Percentiles rank a stretch among this genome's conserved stretches.
These are phyloP conservation scores for Mucor plumbeus DNA, from an alignment of 371 early-diverging fungal genomes.

Conservation along the genomic window DNA sequence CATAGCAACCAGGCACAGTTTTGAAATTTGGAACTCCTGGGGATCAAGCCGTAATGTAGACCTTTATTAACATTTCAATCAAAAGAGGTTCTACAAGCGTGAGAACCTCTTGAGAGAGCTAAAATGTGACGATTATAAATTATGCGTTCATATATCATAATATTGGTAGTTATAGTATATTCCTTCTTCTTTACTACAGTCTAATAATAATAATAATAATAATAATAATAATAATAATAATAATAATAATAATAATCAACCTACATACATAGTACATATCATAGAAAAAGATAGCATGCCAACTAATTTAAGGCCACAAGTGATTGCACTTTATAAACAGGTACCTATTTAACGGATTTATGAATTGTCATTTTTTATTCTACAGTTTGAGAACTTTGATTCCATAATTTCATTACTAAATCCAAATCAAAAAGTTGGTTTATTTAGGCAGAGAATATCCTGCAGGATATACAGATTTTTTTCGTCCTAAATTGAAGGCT, in stretches of 20 bases:
- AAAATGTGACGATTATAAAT: constrained; percentile 10
- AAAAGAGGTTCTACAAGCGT: background rate
- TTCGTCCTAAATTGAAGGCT: constrained; percentile 61
- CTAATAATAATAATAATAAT: background rate
- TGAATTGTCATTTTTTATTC: background rate
- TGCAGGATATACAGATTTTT: constrained; percentile 58
- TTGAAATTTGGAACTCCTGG: background rate
- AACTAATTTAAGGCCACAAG: constrained; percentile 47
- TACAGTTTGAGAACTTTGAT: too few relatives aligned
- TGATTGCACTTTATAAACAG: constrained; percentile 60
- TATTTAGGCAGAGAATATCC: constrained; percentile 71
- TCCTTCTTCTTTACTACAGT: constrained; percentile 5
- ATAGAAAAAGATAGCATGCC: background rate
- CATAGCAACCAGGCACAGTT: too few relatives aligned
- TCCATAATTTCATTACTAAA: too few relatives aligned
- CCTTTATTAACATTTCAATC: background rate
- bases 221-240: too few relatives aligned
- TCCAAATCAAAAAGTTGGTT: constrained; percentile 43
- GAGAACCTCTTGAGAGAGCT: constrained; percentile 1
- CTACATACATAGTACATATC: too few relatives aligned
- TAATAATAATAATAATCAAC: background rate
- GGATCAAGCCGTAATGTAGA: background rate
- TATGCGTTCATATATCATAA: background rate
- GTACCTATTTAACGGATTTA: constrained; percentile 24
- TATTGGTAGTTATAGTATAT: background rate